phyloP scores from a whole-genome alignment of 2,329 filamentous ascomycete genomes.

The Zymoseptoria brevis region DNA sequence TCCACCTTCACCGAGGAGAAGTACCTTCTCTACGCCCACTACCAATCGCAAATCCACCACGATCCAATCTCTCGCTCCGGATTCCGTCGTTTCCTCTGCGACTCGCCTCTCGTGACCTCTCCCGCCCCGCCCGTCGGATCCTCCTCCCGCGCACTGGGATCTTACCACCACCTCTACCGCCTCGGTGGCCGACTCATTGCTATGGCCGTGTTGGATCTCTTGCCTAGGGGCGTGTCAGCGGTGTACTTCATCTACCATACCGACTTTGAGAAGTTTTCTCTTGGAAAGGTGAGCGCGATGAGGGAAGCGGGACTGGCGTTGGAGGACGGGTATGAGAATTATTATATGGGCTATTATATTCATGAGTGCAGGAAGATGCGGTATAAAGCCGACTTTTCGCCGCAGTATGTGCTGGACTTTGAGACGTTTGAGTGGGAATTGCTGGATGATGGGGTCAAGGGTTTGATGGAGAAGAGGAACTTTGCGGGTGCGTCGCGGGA shows the following conservation, averaged over 20 bases:
- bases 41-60: conserved; percentile 65
- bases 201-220: conserved; percentile 66
- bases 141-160: conserved; percentile 54
- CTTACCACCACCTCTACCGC: conserved; percentile 75
- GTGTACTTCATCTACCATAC: conserved; percentile 80
- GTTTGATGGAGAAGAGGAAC: conserved; percentile 45
- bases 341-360: conserved; percentile 80
- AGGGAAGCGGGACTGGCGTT: conserved; percentile 63
- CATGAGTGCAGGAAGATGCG: conserved; percentile 74
- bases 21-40: conserved; percentile 62
- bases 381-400: conserved; percentile 74
- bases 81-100: conserved; percentile 67
- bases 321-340: conserved; percentile 63
- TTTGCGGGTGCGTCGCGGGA: conserved; percentile 44
- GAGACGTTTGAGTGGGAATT: conserved; percentile 30
- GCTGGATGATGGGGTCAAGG: conserved; percentile 26
- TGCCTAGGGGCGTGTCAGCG: conserved; percentile 68
- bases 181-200: conserved; percentile 69
- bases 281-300: conserved; percentile 69
- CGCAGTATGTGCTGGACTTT: conserved; percentile 66
- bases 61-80: conserved; percentile 55
- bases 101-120: conserved; percentile 52
- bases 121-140: conserved; percentile 30
- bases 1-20: conserved; percentile 70
- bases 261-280: conserved; percentile 59